These are phyloP conservation scores for Metschnikowia lachancei DNA, from an alignment of 805 yeast genomes.

Conservation along the genomic window DNA sequence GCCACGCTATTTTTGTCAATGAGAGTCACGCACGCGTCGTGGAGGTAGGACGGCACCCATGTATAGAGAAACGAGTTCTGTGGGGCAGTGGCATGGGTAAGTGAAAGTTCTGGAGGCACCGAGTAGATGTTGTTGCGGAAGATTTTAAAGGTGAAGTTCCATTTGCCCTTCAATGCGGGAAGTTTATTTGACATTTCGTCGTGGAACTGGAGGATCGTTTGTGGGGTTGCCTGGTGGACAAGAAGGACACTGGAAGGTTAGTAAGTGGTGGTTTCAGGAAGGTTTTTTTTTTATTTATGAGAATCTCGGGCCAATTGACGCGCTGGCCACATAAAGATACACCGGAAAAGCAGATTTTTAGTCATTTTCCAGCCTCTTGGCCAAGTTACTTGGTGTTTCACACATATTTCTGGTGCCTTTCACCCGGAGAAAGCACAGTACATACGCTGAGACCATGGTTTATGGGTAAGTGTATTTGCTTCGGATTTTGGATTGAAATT, in stretches of 20 bases:
- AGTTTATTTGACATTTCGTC: slow-evolving; percentile 67
- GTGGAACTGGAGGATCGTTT: slow-evolving; percentile 64
- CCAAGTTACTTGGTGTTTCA: no score
- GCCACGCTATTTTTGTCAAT: slow-evolving; percentile 43
- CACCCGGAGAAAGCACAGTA: slow-evolving; percentile 6
- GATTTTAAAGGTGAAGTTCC: slow-evolving; percentile 68
- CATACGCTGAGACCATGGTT: slow-evolving; percentile 40
- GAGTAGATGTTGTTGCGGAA: slow-evolving; percentile 62
- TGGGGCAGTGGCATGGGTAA: slow-evolving; percentile 27
- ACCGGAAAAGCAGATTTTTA: no score
- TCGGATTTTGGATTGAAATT: no score
- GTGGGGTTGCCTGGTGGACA: slow-evolving; percentile 47
- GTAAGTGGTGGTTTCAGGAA: background rate
- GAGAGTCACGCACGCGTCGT: slow-evolving; percentile 47
- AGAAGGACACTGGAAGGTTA: slow-evolving; percentile 31
- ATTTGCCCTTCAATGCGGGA: slow-evolving; percentile 58
- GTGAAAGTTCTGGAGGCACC: slow-evolving; percentile 37
- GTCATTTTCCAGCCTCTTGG: no score
- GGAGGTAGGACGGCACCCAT: slow-evolving; percentile 48
- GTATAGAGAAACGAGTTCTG: slow-evolving; percentile 50
- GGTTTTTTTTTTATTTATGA: no score
- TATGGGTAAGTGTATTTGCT: background rate
- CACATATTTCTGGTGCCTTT: no score
- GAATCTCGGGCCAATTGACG: no score
- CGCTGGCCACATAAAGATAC: no score